Base-by-base conservation (phyloP, 2,329 filamentous ascomycete genomes). In the Claviceps arundinis region DNA sequence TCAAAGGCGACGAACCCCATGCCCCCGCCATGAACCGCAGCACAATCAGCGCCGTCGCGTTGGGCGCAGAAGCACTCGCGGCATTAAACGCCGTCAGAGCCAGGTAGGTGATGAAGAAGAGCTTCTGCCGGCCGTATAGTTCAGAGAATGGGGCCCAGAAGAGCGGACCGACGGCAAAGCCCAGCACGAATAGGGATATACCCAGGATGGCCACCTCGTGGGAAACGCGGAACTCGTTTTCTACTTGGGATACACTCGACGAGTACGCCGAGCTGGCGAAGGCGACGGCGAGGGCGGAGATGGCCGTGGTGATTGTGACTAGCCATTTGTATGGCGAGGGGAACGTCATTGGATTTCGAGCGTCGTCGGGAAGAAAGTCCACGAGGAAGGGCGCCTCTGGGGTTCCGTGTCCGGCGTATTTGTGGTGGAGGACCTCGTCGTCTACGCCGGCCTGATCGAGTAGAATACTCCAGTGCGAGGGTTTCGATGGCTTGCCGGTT, bases 211-310 rank as follows among this genome's bases (percentile, higher is more conserved):
- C 75, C 7, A 83, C 65, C 57, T 78, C 76, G 1, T 58, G 58
- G 1, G 67, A 69, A 30, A 79, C 71, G 13, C 67, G 52, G 56
- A 87, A 85, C 37, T 80, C 70, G 1, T 55, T 44, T 14, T 81
- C 70, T 50, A 87, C 72, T 48, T 79, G 68, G 8, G 57, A 52
- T 14, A 81, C 63, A 47, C 78, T 79, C 13, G 80, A 79, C 4
- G 77, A 78, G 64, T 80, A 86, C 37, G 84, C 84, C 1, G 81
- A 84, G 17, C 82, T 85, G 51, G 80, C 78, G 59, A 89, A 84
- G 2, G 85, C 73, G 34, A 88, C 82, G 30, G 76, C 82, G 44
- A 89, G 73, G 1, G 83, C 85, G 14, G 84, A 79, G 30, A 84
- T 59, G 13, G 84, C 82, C 52, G 84, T 78, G 42, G 84, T 63